Percentiles rank a stretch among this genome's conserved stretches.
Conservation (phyloP, 371 early-diverging fungal genomes). For the Zychaea mexicana region DNA sequence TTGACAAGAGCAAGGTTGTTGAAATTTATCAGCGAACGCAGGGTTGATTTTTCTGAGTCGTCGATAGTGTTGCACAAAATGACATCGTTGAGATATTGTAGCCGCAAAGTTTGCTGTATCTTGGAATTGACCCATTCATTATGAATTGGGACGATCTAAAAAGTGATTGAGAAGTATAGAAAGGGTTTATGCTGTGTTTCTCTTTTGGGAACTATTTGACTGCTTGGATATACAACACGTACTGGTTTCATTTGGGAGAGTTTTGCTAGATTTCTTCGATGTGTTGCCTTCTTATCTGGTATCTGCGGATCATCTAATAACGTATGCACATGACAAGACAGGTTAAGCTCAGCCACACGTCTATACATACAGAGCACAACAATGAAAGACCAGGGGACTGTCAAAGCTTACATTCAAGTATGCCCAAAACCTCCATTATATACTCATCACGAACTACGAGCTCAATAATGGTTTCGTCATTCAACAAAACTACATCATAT, state of each 20-base stretch:
- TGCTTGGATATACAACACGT: too few relatives aligned
- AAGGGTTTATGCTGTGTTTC: too few relatives aligned
- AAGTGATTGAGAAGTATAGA: too few relatives aligned
- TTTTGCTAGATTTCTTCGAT: constrained; percentile 66
- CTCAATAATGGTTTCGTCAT: constrained; percentile 63
- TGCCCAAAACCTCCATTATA: constrained; percentile 68
- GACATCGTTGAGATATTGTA: constrained; percentile 83
- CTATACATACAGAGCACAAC: background rate
- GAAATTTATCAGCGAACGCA: constrained; percentile 75
- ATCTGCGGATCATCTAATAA: constrained; percentile 72
- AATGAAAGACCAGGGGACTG: background rate
- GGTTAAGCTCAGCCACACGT: too few relatives aligned
- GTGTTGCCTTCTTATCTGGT: constrained; percentile 66
- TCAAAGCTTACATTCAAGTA: constrained; percentile 85
- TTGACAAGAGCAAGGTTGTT: constrained; percentile 81
- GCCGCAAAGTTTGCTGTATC: constrained; percentile 81
- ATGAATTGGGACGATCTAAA: constrained; percentile 74
- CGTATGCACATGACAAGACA: background rate
- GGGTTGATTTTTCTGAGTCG: constrained; percentile 67
- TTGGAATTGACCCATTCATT: constrained; percentile 66
- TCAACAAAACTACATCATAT: constrained; percentile 31
- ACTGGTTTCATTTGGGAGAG: constrained; percentile 23
- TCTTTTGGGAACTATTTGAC: constrained; percentile 66
- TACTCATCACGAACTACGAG: constrained; percentile 72
- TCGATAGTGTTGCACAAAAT: constrained; percentile 74